Evolutionary conservation across 2,329 filamentous ascomycete species (phyloP).

Genomic region (Fusarium scirpi): DNA sequence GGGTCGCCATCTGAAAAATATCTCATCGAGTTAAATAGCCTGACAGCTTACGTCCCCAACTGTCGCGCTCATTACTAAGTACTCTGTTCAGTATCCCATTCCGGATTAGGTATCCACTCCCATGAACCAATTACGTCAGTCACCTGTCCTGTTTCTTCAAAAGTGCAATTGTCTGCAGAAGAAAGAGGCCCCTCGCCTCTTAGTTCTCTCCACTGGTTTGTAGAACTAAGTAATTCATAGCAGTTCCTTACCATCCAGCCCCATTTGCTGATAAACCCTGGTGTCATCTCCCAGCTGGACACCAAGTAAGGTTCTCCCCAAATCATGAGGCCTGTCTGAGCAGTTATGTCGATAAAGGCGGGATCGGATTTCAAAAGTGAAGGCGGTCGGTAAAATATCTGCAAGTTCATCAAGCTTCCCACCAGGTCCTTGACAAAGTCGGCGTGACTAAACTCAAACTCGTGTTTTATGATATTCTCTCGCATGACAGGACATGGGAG

Average conservation of each 20-base stretch:
- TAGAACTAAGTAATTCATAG: background rate
- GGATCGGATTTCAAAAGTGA: rapidly evolving
- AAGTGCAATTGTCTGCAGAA: background rate
- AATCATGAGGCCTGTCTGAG: background rate
- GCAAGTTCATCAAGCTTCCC: background rate
- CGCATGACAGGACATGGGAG: background rate
- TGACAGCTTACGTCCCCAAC: no score
- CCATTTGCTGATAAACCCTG: background rate
- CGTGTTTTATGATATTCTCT: background rate
- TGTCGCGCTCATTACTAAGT: no score
- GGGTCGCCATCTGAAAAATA: no score
- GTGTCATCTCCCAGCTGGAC: background rate
- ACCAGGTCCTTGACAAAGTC: background rate
- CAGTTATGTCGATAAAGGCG: rapidly evolving
- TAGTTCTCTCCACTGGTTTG: background rate
- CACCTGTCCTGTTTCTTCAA: background rate
- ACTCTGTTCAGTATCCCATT: no score
- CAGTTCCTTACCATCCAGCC: background rate
- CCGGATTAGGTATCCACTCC: no score
- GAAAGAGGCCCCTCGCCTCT: background rate
- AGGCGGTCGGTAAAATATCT: background rate
- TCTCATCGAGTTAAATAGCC: no score
- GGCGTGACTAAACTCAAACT: background rate
- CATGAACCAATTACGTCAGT: no score
- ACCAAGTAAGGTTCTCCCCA: conserved; percentile 2